These are phyloP conservation scores for Yamadazyma kitorensis DNA, from an alignment of 805 yeast species.

Conservation along the genomic window DNA sequence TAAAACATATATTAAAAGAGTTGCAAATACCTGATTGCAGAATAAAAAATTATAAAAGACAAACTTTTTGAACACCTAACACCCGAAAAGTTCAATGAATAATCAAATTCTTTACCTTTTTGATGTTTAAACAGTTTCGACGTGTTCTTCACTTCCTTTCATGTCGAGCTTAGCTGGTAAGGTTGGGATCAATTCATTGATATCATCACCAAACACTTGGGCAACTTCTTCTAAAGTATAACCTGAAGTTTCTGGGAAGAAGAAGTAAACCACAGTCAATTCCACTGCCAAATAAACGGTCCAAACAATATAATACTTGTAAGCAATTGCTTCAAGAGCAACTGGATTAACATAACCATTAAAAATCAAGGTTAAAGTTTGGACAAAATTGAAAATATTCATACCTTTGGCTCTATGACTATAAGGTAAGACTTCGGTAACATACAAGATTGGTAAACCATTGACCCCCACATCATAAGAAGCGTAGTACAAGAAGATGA, in stretches of 20 bases:
- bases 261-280: slow-evolving; percentile 27
- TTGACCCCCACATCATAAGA: slow-evolving; percentile 34
- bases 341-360: slow-evolving; percentile 32
- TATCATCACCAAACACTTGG: slow-evolving; percentile 37
- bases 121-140: too few species aligned
- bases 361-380: slow-evolving; percentile 20
- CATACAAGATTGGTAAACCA: slow-evolving; percentile 45
- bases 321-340: slow-evolving; percentile 40
- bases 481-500: slow-evolving; percentile 22
- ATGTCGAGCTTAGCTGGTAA: too few species aligned
- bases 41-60: too few species aligned
- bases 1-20: too few species aligned
- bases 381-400: slow-evolving; percentile 23
- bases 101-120: too few species aligned
- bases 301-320: slow-evolving; percentile 45
- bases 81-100: too few species aligned
- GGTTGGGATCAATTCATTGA: slow-evolving; percentile 8
- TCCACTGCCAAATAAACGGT: slow-evolving; percentile 29
- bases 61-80: too few species aligned
- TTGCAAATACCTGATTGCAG: too few species aligned
- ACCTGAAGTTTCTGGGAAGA: slow-evolving; percentile 43
- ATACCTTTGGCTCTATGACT: slow-evolving; percentile 42
- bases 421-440: slow-evolving; percentile 42
- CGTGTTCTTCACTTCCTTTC: too few species aligned
- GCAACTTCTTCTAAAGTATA: slow-evolving; percentile 44